Percentiles rank a stretch among this genome's conserved stretches.
phyloP scores from a whole-genome alignment of 345 rosid genomes.

The Lumnitzera littorea region DNA sequence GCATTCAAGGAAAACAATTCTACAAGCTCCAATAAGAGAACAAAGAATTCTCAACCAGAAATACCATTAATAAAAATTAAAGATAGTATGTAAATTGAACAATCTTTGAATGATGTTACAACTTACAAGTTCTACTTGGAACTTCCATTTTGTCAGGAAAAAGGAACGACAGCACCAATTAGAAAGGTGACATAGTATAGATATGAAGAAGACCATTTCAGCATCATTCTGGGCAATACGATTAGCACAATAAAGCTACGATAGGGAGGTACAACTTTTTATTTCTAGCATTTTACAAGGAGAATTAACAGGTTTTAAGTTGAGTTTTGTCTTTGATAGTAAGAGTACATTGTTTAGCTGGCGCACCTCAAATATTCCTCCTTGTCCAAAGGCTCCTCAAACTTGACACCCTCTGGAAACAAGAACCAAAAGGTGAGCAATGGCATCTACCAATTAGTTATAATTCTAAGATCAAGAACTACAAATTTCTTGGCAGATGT shows the following conservation, averaged over 20 bases:
- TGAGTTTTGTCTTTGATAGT: background rate
- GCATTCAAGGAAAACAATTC: too few relatives aligned
- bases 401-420: slow-evolving; percentile 29
- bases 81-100: too few relatives aligned
- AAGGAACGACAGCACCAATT: background rate
- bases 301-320: background rate
- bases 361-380: slow-evolving; percentile 34
- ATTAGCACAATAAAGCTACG: background rate
- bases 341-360: slow-evolving; percentile 2
- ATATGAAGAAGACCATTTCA: background rate
- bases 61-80: too few relatives aligned
- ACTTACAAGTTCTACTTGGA: background rate
- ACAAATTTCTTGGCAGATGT: too few relatives aligned
- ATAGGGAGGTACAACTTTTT: too few relatives aligned
- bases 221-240: background rate
- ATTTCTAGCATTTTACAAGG: background rate
- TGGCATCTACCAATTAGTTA: too few relatives aligned
- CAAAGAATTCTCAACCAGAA: too few relatives aligned
- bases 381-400: slow-evolving; percentile 31
- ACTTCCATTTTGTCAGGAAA: background rate
- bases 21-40: too few relatives aligned
- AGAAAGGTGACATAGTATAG: background rate
- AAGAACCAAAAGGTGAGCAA: too few relatives aligned
- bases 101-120: too few relatives aligned
- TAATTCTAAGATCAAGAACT: too few relatives aligned